Conservation (phyloP, 495 filamentous ascomycete genomes). For the Aspergillus haitiensis region DNA sequence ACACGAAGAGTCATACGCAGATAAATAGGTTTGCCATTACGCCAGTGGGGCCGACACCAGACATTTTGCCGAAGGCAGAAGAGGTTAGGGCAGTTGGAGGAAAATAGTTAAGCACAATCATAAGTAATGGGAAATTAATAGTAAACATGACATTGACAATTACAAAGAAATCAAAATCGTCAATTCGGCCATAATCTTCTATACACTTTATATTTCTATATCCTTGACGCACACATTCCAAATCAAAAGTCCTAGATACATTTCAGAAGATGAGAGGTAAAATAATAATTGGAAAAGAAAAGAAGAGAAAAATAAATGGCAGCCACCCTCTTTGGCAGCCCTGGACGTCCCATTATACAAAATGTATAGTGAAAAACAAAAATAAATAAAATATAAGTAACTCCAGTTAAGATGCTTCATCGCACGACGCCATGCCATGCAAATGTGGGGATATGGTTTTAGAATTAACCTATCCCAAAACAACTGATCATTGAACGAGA, state of each 20-base stretch:
- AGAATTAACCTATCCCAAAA: constrained; percentile 13
- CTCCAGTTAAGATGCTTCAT: constrained; percentile 28
- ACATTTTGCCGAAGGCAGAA: constrained; percentile 60
- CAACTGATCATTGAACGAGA: neutral
- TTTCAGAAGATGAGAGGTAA: neutral
- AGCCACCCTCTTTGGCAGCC: neutral
- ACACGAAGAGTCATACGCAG: constrained; percentile 69
- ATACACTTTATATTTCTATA: constrained; percentile 19
- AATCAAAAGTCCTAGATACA: constrained; percentile 11
- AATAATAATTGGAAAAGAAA: neutral
- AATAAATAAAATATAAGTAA: constrained; percentile 18
- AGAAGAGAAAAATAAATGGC: neutral
- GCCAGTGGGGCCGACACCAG: constrained; percentile 62
- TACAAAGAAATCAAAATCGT: too few relatives aligned
- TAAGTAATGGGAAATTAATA: too few relatives aligned
- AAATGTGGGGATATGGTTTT: constrained; percentile 18
- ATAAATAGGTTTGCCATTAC: constrained; percentile 66
- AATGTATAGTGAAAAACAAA: constrained; percentile 8
- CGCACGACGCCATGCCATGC: constrained; percentile 44
- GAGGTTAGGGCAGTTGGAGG: constrained; percentile 56
- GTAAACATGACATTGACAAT: too few relatives aligned
- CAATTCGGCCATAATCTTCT: constrained; percentile 5
- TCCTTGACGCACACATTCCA: constrained; percentile 10
- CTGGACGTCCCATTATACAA: constrained; percentile 21
- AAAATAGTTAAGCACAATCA: too few relatives aligned